Base-by-base conservation (phyloP, 2,329 filamentous ascomycete genomes). In the Colletotrichum tropicicola region DNA sequence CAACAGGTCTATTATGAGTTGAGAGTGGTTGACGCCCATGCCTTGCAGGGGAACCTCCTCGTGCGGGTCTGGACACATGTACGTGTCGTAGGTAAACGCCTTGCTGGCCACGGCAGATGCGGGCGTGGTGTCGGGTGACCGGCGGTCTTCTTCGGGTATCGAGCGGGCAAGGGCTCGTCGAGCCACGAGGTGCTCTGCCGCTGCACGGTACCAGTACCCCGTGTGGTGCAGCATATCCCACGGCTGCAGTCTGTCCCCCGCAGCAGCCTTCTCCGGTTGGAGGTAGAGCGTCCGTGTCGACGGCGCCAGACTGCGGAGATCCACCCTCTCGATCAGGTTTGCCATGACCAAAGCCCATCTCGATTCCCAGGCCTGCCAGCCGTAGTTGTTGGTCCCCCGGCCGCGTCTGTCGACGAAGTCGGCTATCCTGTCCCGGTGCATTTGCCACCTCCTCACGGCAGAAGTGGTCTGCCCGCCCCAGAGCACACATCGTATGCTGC, bases 311-410 rank as follows among this genome's bases (percentile, higher is more conserved):
- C 85, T 84, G 3, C 80, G 78, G 12, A 89, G 79, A 19, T 83
- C 80, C 25, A 83, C 79, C 66, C 82, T 85, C 66, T 87, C 83
- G 17, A 90, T 83, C 66, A 90, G 73, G 45, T 87, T 82, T 2
- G 87, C 88, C 88, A 91, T 90, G 12, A 88, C 79, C 21, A 80
- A 80, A 15, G 87, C 84, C 88, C 88, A 91, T 59, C 92, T 87
- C 41, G 92, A 89, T 78, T 97, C 92, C 94, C 95, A 99, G 2
- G 95, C 94, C 72, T 93, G 88, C 92, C 94, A 98, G 6, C 93
- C 93, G 75, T 98, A 98, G 69, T 93, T 97, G 30, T 89, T 88
- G 3, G 92, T 94, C 1, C 95, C 95, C 70, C 92, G 92, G 4
- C 94, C 94, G 69, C 91, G 89, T 17, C 92, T 87, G 73, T 97